These are phyloP conservation scores for Dittrichia graveolens DNA, from an alignment of 129 eudicot genomes.

Conservation along the genomic window DNA sequence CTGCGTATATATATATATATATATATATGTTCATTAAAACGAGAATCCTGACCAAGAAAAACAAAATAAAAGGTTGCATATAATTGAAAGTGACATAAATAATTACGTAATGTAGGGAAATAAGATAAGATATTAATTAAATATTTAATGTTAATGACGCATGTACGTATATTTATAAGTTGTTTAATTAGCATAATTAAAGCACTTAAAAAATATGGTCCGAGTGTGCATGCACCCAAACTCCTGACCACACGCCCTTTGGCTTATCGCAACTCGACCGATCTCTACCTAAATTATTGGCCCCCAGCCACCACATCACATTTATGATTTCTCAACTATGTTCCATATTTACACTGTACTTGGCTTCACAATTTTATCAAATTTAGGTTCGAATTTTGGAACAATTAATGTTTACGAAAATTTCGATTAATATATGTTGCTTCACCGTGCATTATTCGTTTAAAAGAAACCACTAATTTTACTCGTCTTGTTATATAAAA, in stretches of 20 bases:
- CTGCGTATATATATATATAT: too few relatives aligned
- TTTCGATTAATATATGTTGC: too few relatives aligned
- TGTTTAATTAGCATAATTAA: neutral
- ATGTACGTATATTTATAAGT: conserved; percentile 13
- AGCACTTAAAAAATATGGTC: conserved; percentile 21
- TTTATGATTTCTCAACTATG: neutral
- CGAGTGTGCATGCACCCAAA: conserved; percentile 34
- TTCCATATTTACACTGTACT: conserved; percentile 3
- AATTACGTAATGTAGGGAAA: neutral
- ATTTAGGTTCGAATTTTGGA: too few relatives aligned
- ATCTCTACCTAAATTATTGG: conserved; percentile 38
- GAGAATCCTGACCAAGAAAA: neutral
- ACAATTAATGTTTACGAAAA: too few relatives aligned
- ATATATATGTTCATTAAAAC: neutral
- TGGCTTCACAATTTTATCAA: too few relatives aligned
- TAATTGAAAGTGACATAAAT: neutral
- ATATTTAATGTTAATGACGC: neutral
- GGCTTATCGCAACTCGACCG: conserved; percentile 10
- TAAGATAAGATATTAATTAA: conserved; percentile 22
- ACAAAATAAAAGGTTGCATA: neutral
- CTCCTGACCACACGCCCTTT: conserved; percentile 35
- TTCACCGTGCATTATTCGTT: too few relatives aligned
- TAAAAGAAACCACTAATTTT: too few relatives aligned
- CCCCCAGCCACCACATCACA: conserved; percentile 23
- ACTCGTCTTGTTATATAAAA: too few relatives aligned